Percentiles rank a stretch among this genome's conserved stretches.
These are phyloP conservation scores for Plantago major DNA, from an alignment of 257 asterid species.

Conservation along the genomic window DNA sequence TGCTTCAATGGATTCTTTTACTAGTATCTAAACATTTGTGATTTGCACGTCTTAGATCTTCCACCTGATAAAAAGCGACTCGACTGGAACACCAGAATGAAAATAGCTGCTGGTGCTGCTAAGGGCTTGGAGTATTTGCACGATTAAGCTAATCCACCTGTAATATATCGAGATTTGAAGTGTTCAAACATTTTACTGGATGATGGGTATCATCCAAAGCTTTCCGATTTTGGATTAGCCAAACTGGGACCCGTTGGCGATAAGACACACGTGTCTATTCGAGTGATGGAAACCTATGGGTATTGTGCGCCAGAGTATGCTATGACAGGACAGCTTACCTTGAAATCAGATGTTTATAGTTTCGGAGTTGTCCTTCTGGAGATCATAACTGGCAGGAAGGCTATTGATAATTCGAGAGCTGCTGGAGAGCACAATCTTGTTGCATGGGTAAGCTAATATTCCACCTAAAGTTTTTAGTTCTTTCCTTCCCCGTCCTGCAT, in stretches of 20 bases:
- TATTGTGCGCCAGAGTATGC: slow-evolving; percentile 85
- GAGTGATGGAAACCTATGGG: slow-evolving; percentile 82
- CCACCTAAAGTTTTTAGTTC: background rate
- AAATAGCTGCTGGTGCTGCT: slow-evolving; percentile 74
- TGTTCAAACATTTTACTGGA: slow-evolving; percentile 62
- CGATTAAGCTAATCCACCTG: slow-evolving; percentile 70
- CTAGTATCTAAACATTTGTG: background rate
- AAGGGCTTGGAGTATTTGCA: slow-evolving; percentile 76
- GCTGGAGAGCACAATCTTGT: slow-evolving; percentile 71
- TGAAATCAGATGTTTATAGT: slow-evolving; percentile 68
- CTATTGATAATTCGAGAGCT: slow-evolving; percentile 56
- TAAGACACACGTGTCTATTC: slow-evolving; percentile 56
- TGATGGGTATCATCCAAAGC: slow-evolving; percentile 55
- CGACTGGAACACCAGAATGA: slow-evolving; percentile 81
- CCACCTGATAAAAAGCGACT: slow-evolving; percentile 53
- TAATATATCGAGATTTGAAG: slow-evolving; percentile 63
- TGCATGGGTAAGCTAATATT: slow-evolving; percentile 55
- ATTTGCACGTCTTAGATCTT: slow-evolving; percentile 41
- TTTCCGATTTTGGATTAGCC: slow-evolving; percentile 75
- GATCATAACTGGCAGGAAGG: slow-evolving; percentile 68
- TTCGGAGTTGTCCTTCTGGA: slow-evolving; percentile 78
- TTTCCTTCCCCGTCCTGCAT: slow-evolving; percentile 1
- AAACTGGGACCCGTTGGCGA: slow-evolving; percentile 71
- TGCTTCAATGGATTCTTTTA: background rate
- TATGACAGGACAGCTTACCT: slow-evolving; percentile 66